Conservation (phyloP, 306 rosid genomes). For the Sesbania bispinosa region DNA sequence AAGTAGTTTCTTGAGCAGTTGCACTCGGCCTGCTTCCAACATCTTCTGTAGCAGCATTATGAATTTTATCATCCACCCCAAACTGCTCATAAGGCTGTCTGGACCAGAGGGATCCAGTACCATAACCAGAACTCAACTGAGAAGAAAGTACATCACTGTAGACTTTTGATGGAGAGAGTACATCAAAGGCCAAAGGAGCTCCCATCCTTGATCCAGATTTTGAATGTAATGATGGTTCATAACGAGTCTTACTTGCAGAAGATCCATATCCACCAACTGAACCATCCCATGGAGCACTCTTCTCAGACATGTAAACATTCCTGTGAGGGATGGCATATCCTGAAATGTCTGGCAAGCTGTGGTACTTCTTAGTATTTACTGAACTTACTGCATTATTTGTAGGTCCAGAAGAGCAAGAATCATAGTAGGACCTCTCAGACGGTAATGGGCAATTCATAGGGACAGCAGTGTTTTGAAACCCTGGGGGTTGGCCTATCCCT, state of each 20-base stretch:
- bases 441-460: conserved; percentile 49
- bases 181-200: conserved; percentile 68
- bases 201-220: conserved; percentile 48
- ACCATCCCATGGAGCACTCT: conserved; percentile 50
- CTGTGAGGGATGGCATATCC: conserved; percentile 44
- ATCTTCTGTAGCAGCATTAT: conserved; percentile 13
- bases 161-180: conserved; percentile 59
- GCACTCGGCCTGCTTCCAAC: conserved; percentile 30
- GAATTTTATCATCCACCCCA: conserved; percentile 57
- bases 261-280: conserved; percentile 56
- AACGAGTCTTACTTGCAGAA: conserved; percentile 32
- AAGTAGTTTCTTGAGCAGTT: conserved; percentile 45
- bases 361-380: conserved; percentile 73
- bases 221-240: conserved; percentile 40
- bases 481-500: conserved; percentile 51
- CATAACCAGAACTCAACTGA: conserved; percentile 50
- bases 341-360: conserved; percentile 76
- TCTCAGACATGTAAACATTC: conserved; percentile 43
- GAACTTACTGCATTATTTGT: conserved; percentile 42
- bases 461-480: conserved; percentile 41
- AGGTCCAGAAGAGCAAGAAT: conserved; percentile 38
- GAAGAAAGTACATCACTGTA: conserved; percentile 47
- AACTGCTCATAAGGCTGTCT: conserved; percentile 90
- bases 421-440: conserved; percentile 53
- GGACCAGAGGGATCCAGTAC: conserved; percentile 72